These are phyloP conservation scores for Sphenostylis stenocarpa DNA, from an alignment of 306 rosid genomes.

Conservation along the genomic window DNA sequence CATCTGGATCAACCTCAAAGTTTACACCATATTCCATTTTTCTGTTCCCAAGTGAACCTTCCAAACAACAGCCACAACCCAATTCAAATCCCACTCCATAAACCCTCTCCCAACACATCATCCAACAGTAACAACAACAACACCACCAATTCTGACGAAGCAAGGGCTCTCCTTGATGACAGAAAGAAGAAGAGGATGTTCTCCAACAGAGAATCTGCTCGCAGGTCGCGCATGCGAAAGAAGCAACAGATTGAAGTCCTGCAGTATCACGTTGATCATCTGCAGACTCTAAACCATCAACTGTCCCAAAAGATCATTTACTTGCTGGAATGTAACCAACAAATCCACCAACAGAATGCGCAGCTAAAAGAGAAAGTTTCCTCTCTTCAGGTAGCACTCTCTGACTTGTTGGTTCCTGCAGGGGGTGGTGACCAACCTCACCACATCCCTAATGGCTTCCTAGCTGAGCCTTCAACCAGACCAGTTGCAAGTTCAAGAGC, in stretches of 20 bases:
- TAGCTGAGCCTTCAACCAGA: conserved; percentile 33
- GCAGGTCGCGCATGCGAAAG: conserved; percentile 73
- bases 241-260: conserved; percentile 46
- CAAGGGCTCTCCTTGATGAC: conserved; percentile 61
- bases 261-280: conserved; percentile 37
- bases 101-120: conserved; percentile 37
- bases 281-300: conserved; percentile 43
- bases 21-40: conserved; percentile 34
- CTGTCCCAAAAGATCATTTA: conserved; percentile 44
- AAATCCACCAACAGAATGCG: conserved; percentile 43
- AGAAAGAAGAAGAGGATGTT: conserved; percentile 74
- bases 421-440: conserved; percentile 30
- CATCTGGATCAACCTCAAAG: conserved; percentile 31
- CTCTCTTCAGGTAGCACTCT: conserved; percentile 39
- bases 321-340: conserved; percentile 49
- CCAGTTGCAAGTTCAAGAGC: conserved; percentile 28
- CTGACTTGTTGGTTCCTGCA: conserved; percentile 29
- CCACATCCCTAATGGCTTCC: conserved; percentile 26
- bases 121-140: conserved; percentile 54
- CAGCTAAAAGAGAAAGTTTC: conserved; percentile 44
- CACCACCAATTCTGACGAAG: conserved; percentile 51
- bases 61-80: conserved; percentile 22
- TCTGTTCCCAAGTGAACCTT: conserved; percentile 36
- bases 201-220: conserved; percentile 81
- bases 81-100: conserved; percentile 32